Conservation (phyloP, 1,284 basidiomycete species). For the Chalciporus piperatoides region DNA sequence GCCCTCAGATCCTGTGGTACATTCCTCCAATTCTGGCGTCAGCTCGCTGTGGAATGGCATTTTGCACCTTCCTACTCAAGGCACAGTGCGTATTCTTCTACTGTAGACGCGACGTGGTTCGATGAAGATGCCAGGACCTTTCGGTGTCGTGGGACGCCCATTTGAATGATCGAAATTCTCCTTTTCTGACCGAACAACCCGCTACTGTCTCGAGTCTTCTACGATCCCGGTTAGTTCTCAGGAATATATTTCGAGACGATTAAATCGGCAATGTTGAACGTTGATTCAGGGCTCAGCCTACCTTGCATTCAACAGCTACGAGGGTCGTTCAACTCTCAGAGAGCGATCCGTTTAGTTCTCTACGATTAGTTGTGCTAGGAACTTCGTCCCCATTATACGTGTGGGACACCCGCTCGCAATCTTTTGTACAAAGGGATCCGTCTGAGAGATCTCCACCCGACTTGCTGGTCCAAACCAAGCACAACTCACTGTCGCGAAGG, state of each 20-base stretch:
- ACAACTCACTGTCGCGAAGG: constrained; percentile 55
- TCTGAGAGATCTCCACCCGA: constrained; percentile 30
- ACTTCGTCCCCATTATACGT: constrained; percentile 58
- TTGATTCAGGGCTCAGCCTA: constrained; percentile 39
- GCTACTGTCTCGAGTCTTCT: constrained; percentile 47
- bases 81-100: constrained; percentile 15
- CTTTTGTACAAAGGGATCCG: constrained; percentile 42
- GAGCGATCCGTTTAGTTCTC: constrained; percentile 45
- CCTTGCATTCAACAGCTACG: constrained; percentile 35
- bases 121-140: constrained; percentile 34
- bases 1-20: neutral
- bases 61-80: constrained; percentile 8
- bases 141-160: constrained; percentile 59
- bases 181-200: constrained; percentile 66
- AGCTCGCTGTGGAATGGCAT: constrained; percentile 28
- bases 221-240: constrained; percentile 50
- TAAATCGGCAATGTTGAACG: constrained; percentile 7
- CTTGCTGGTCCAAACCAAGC: constrained; percentile 51
- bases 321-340: constrained; percentile 43
- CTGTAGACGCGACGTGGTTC: neutral
- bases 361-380: constrained; percentile 57
- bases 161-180: constrained; percentile 38
- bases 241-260: neutral
- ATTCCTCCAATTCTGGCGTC: neutral
- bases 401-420: constrained; percentile 53